Evolutionary conservation across 176 grass and related monocot genomes (phyloP).

Genomic region (Microstegium vimineum): DNA sequence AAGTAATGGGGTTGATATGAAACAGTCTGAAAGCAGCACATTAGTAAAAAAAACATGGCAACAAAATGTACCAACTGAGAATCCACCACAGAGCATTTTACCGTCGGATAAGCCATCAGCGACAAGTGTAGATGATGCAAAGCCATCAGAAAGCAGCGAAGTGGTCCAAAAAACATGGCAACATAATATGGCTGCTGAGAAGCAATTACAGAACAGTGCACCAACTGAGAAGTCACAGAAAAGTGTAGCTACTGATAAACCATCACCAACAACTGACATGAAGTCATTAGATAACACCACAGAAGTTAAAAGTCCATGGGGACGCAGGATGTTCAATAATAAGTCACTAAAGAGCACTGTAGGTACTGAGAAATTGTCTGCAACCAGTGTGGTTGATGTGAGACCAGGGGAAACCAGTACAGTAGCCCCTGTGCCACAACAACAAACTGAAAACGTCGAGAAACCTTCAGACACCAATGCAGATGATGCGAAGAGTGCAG

Average conservation of each 20-base stretch:
- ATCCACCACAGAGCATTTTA: constrained; percentile 23
- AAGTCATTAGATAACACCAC: constrained; percentile 43
- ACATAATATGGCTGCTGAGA: constrained; percentile 26
- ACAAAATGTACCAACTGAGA: constrained; percentile 7
- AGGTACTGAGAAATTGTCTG: constrained; percentile 10
- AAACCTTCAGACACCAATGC: constrained; percentile 13
- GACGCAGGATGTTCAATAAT: constrained; percentile 23
- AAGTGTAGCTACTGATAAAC: constrained; percentile 14
- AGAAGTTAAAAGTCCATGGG: constrained; percentile 40
- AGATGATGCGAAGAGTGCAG: background rate
- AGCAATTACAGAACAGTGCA: constrained; percentile 29
- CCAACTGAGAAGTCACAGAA: constrained; percentile 26
- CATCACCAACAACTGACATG: background rate
- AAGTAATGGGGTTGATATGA: constrained; percentile 29
- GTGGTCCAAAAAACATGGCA: constrained; percentile 41
- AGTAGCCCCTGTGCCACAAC: constrained; percentile 5
- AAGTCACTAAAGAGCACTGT: constrained; percentile 25
- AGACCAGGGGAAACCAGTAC: constrained; percentile 34
- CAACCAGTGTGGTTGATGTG: constrained; percentile 29
- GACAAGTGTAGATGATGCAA: constrained; percentile 24
- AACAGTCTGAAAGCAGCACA: constrained; percentile 23
- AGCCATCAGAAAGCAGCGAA: constrained; percentile 37
- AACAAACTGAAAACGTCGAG: constrained; percentile 23
- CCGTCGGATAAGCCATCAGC: constrained; percentile 23
- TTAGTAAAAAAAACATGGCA: constrained; percentile 37